Conservation (phyloP, 73 alveolate species). For the Stentor coeruleus region DNA sequence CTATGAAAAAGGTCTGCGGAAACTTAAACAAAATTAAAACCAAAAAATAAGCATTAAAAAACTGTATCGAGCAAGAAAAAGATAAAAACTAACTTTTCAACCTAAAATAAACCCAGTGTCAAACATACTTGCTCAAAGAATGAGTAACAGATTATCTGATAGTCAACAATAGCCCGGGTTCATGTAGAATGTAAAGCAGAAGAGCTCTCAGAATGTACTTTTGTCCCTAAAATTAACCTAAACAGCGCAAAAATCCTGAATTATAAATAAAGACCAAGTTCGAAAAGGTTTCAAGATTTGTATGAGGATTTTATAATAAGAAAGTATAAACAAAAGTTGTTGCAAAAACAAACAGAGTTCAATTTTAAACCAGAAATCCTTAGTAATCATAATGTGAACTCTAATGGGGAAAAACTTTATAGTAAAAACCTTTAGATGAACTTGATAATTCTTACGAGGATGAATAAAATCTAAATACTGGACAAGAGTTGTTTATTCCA, state of each 20-base stretch:
- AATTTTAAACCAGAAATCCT: background rate
- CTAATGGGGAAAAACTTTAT: background rate
- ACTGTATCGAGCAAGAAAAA: background rate
- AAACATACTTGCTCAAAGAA: background rate
- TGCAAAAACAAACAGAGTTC: background rate
- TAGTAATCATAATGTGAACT: background rate
- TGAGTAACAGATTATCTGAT: background rate
- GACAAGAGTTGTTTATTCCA: conserved; percentile 18
- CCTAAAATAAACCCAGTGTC: conserved; percentile 14
- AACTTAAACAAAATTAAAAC: background rate
- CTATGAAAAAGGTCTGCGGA: background rate
- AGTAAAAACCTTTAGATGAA: background rate
- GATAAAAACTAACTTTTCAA: conserved; percentile 10
- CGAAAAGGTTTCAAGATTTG: background rate
- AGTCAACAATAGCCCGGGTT: background rate
- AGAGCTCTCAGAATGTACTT: background rate
- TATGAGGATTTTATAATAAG: background rate
- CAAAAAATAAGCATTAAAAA: background rate
- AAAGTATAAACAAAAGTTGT: background rate
- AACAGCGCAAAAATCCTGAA: background rate
- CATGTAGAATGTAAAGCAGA: background rate
- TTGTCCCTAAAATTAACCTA: background rate
- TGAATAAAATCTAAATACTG: background rate
- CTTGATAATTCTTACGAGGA: background rate
- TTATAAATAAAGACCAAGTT: background rate